phyloP scores from a whole-genome alignment of 192 early-diverging fungal species.

The Linnemannia exigua region DNA sequence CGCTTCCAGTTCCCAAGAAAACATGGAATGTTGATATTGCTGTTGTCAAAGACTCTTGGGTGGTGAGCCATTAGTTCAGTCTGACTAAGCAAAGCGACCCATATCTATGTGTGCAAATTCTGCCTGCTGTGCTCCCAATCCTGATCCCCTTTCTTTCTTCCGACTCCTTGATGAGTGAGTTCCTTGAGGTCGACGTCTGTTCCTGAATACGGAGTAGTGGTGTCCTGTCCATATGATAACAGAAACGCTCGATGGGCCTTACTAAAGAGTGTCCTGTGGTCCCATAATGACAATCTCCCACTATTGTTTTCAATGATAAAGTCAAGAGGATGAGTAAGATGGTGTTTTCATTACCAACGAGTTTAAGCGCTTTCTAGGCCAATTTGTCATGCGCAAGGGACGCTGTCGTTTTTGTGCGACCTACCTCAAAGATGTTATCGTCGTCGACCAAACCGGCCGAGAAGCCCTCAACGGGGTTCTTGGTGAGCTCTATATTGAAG shows the following conservation, averaged over 20 bases:
- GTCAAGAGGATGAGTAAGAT: neutral
- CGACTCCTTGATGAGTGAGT: neutral
- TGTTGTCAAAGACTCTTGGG: neutral
- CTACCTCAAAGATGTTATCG: constrained; percentile 90
- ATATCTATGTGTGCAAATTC: neutral
- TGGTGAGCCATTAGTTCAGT: neutral
- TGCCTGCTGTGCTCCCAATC: neutral
- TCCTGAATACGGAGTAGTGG: neutral
- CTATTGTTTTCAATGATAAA: constrained; percentile 50
- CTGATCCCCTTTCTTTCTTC: neutral
- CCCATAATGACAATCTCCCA: constrained; percentile 95
- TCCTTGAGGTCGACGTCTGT: neutral
- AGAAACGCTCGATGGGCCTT: constrained; percentile 50
- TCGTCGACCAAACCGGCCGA: constrained; percentile 92
- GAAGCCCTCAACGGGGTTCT: constrained; percentile 83
- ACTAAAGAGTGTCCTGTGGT: constrained; percentile 88
- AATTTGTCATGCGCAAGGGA: neutral
- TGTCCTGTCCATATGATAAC: neutral
- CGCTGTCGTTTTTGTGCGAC: neutral
- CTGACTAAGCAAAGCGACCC: neutral
- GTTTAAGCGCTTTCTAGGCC: neutral
- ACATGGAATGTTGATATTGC: neutral
- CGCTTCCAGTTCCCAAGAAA: neutral
- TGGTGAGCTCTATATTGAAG: constrained; percentile 75
- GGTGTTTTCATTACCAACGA: neutral